These are phyloP conservation scores for Yamadazyma triangularis DNA, from an alignment of 1,139 yeast species.

Conservation along the genomic window DNA sequence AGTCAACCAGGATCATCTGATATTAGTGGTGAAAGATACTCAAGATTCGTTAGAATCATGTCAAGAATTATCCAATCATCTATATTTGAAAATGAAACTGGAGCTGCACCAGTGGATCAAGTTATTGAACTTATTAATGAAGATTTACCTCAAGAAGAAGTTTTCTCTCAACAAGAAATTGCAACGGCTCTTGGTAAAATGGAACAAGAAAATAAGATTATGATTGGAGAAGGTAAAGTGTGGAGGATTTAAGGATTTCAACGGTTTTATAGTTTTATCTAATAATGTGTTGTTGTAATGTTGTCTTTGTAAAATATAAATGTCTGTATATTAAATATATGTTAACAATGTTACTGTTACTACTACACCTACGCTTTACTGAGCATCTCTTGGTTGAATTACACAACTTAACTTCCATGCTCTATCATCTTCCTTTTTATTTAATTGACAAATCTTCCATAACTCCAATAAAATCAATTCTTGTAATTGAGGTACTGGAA, in stretches of 20 bases:
- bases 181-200: conserved; percentile 48
- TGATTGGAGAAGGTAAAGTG: conserved; percentile 59
- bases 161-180: conserved; percentile 49
- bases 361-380: too few relatives aligned
- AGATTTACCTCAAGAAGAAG: conserved; percentile 57
- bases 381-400: conserved; percentile 39
- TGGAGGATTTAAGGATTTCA: conserved; percentile 42
- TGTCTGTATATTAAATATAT: not conserved
- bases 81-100: conserved; percentile 40
- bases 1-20: conserved; percentile 12
- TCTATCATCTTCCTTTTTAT: conserved; percentile 58
- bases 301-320: not conserved
- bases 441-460: conserved; percentile 64
- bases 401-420: conserved; percentile 68
- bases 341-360: too few relatives aligned
- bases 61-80: conserved; percentile 45
- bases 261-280: too few relatives aligned
- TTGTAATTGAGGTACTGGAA: conserved; percentile 48
- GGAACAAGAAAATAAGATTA: conserved; percentile 53
- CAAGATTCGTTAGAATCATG: conserved; percentile 40
- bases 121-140: conserved; percentile 46
- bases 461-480: conserved; percentile 64
- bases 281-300: too few relatives aligned
- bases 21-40: conserved; percentile 49
- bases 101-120: conserved; percentile 41